Evolutionary conservation across 176 grass and related monocot species (phyloP).

Genomic region (Aegilops speltoides): DNA sequence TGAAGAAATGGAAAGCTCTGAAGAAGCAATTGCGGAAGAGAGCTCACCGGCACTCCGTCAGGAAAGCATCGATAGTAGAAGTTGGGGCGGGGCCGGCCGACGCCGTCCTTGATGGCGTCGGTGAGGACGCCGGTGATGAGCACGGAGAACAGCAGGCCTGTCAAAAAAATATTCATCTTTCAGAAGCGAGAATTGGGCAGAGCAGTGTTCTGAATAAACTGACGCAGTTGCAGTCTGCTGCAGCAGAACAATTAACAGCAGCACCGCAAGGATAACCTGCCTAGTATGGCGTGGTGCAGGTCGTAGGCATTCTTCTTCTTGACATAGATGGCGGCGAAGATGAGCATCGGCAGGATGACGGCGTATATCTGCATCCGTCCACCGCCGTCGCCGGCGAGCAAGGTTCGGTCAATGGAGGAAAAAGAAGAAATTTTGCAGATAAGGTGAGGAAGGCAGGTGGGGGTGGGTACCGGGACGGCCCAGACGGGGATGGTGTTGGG

Average conservation of each 20-base stretch:
- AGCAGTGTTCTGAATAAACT: neutral
- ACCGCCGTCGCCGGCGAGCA: neutral
- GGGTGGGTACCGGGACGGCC: conserved; percentile 61
- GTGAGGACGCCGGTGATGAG: conserved; percentile 42
- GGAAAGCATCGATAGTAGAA: conserved; percentile 57
- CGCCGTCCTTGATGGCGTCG: conserved; percentile 52
- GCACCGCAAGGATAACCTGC: neutral
- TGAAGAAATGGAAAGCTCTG: neutral
- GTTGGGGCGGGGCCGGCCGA: conserved; percentile 43
- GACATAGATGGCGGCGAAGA: conserved; percentile 39
- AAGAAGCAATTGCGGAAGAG: neutral
- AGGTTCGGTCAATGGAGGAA: neutral
- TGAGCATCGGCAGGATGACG: conserved; percentile 21
- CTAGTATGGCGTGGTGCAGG: conserved; percentile 54
- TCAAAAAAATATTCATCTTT: neutral
- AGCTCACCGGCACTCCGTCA: conserved; percentile 33
- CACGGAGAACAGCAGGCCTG: conserved; percentile 44
- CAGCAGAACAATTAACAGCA: neutral
- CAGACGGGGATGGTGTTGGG: conserved; percentile 74
- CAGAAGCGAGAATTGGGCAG: neutral
- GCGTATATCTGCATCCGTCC: conserved; percentile 22
- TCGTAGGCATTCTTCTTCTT: conserved; percentile 52
- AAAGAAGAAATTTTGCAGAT: neutral
- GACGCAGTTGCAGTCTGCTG: neutral
- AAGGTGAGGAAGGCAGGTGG: neutral